Evolutionary conservation across 2,329 filamentous ascomycete species (phyloP).

Genomic region (Lasiodiplodia hormozganensis): DNA sequence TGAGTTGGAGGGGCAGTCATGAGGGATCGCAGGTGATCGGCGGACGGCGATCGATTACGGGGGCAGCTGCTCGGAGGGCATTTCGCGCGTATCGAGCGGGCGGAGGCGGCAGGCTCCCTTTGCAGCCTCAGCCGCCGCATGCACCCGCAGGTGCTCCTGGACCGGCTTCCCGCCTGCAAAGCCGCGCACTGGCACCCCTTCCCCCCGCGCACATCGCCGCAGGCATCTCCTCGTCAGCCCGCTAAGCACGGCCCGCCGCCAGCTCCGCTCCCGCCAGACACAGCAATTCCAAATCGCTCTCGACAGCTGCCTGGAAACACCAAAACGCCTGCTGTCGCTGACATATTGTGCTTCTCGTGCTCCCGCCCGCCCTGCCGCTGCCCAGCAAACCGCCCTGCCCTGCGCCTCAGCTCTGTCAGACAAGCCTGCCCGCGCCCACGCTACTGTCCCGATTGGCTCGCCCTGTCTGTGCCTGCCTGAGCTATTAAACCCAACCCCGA

Average conservation of each 20-base stretch:
- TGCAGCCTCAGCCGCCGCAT: neutral
- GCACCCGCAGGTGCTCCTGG: neutral
- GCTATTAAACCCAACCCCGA: conserved; percentile 26
- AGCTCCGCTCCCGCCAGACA: conserved; percentile 18
- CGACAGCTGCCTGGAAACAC: conserved; percentile 23
- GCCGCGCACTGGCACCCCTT: neutral
- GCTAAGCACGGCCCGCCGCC: conserved; percentile 14
- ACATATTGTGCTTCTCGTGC: conserved; percentile 18
- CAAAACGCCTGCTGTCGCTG: conserved; percentile 25
- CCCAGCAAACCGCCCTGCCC: conserved; percentile 10
- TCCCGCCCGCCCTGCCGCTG: neutral
- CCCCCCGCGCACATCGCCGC: neutral
- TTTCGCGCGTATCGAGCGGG: too few relatives aligned
- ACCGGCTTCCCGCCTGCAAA: neutral
- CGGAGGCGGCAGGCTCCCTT: neutral
- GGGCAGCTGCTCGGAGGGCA: too few relatives aligned
- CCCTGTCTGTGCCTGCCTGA: conserved; percentile 5
- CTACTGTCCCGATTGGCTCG: conserved; percentile 24
- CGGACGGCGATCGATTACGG: too few relatives aligned
- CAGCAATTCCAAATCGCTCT: conserved; percentile 26
- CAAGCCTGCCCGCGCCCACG: conserved; percentile 10
- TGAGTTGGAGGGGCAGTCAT: neutral
- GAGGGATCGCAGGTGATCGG: too few relatives aligned
- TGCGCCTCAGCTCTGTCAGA: conserved; percentile 29
- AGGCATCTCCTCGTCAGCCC: conserved; percentile 6